Percentiles rank a stretch among this genome's conserved stretches.
Conservation (phyloP, 176 grass and related monocot genomes). For the bread wheat (Triticum aestivum) region IWGSC_CS_RefSeq_v2.1 NC_057811.1:448416579-448417078, state of each 20-base stretch:
- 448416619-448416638: too few species aligned
- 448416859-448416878: neutral
- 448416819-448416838: neutral
- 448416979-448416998: neutral
- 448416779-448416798: too few species aligned
- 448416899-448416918: neutral
- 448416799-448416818: neutral
- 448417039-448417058: slow-evolving; percentile 30
- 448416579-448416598: too few species aligned
- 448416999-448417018: neutral
- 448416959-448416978: neutral
- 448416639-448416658: too few species aligned
- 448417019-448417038: neutral
- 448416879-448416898: neutral
- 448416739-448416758: too few species aligned
- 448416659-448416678: too few species aligned
- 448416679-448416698: too few species aligned
- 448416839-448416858: too few species aligned
- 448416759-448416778: too few species aligned
- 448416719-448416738: too few species aligned
- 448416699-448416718: too few species aligned
- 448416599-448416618: too few species aligned
- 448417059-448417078: slow-evolving; percentile 32
- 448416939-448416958: slow-evolving; percentile 21
- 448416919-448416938: neutral